phyloP scores from a whole-genome alignment of 2,329 filamentous ascomycete species.

The Chalara sp. region DNA sequence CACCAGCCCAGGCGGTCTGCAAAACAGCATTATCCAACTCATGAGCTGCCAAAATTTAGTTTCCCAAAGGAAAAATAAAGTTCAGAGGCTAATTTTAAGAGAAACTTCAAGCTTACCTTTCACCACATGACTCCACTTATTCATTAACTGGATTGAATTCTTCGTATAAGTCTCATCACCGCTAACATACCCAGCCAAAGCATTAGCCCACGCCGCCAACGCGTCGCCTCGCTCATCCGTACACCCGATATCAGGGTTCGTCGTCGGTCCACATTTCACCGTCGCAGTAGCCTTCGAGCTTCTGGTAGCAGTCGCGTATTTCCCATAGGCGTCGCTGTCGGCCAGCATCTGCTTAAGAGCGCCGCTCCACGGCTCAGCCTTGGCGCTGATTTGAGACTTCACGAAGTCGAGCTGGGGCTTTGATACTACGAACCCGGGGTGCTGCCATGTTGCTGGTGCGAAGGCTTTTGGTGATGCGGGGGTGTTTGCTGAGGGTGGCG shows the following conservation, averaged over 20 bases:
- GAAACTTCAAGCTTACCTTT: conserved; percentile 6
- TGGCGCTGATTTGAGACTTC: background rate
- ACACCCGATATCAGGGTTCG: conserved; percentile 23
- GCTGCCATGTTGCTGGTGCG: background rate
- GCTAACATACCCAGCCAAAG: conserved; percentile 21
- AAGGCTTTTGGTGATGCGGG: background rate
- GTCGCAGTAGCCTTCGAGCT: conserved; percentile 9
- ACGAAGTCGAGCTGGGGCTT: background rate
- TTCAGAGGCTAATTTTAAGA: background rate
- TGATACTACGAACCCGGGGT: background rate
- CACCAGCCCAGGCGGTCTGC: conserved; percentile 25
- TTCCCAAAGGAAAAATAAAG: background rate
- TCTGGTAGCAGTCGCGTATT: conserved; percentile 8
- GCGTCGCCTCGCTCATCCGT: conserved; percentile 23
- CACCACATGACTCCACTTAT: conserved; percentile 21
- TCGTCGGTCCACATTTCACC: conserved; percentile 23
- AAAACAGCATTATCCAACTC: conserved; percentile 20
- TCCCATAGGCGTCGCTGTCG: conserved; percentile 10
- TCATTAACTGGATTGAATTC: conserved; percentile 24
- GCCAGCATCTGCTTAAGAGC: conserved; percentile 14
- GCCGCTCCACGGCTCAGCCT: conserved; percentile 9
- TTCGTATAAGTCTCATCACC: conserved; percentile 18
- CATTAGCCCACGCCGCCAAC: conserved; percentile 23
- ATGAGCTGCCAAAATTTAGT: conserved; percentile 7
- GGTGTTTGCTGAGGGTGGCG: too few relatives aligned